phyloP scores from a whole-genome alignment of 2,329 filamentous ascomycete genomes.

The Fusarium humuli region DNA sequence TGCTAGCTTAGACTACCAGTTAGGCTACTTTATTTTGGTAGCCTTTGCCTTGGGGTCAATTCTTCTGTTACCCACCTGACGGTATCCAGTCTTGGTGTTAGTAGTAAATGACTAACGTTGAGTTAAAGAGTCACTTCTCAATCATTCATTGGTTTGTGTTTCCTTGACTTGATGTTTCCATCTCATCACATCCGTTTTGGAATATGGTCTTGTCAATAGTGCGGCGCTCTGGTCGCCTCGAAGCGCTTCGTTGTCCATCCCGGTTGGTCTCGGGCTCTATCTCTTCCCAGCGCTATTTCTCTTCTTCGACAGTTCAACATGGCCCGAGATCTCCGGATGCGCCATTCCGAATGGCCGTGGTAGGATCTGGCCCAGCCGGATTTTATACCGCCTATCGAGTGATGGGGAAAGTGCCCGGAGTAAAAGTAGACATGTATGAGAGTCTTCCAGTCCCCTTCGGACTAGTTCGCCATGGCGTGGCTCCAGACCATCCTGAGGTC shows the following conservation, averaged over 20 bases:
- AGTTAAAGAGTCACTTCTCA: conserved; percentile 30
- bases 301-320: conserved; percentile 18
- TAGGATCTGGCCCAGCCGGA: conserved; percentile 94
- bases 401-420: conserved; percentile 78
- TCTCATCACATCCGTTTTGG: conserved; percentile 1
- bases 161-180: conserved; percentile 2
- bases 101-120: neutral
- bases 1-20: too few species aligned
- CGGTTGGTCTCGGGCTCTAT: neutral
- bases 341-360: conserved; percentile 83
- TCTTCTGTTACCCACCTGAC: neutral
- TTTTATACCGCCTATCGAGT: conserved; percentile 94
- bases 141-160: conserved; percentile 2
- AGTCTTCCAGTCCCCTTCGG: conserved; percentile 92
- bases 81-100: neutral
- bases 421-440: conserved; percentile 95
- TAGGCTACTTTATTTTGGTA: too few species aligned
- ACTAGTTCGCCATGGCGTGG: conserved; percentile 91
- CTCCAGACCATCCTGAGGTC: conserved; percentile 98
- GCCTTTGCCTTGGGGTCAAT: too few species aligned
- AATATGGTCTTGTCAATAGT: conserved; percentile 23
- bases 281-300: neutral
- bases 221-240: conserved; percentile 11
- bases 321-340: conserved; percentile 51
- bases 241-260: neutral